phyloP scores from a whole-genome alignment of 2,329 filamentous ascomycete genomes.

The Setomelanomma holmii region DNA sequence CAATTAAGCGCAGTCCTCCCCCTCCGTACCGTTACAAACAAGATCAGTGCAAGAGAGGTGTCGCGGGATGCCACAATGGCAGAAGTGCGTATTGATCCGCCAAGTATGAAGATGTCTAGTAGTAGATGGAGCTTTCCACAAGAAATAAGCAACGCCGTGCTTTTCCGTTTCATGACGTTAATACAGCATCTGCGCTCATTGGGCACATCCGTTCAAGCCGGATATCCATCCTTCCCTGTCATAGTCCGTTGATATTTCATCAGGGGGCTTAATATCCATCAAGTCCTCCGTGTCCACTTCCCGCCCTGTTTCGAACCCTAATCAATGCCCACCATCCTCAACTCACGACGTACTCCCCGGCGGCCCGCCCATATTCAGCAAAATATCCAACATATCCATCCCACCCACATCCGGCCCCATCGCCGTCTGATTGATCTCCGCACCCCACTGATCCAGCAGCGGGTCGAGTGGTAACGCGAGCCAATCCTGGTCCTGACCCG shows the following conservation, averaged over 20 bases:
- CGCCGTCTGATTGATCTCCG: constrained; percentile 63
- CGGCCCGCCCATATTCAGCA: constrained; percentile 50
- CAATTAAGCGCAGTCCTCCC: too few relatives aligned
- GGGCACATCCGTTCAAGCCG: too few relatives aligned
- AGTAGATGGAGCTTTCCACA: not conserved
- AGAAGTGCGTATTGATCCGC: too few relatives aligned
- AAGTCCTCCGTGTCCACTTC: not conserved
- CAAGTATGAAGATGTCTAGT: not conserved
- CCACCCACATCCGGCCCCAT: constrained; percentile 71
- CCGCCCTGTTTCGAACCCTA: not conserved
- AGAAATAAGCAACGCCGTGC: not conserved
- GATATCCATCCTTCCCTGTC: not conserved
- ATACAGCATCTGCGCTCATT: too few relatives aligned
- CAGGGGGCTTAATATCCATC: not conserved
- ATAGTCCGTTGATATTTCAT: not conserved
- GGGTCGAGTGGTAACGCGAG: constrained; percentile 67
- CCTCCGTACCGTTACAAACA: too few relatives aligned
- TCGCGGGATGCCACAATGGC: too few relatives aligned
- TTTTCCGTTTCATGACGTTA: not conserved
- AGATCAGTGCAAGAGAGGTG: too few relatives aligned
- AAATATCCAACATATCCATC: constrained; percentile 58
- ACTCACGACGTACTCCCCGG: constrained; percentile 28
- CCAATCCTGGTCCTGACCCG: constrained; percentile 60
- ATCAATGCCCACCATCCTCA: not conserved
- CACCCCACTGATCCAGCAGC: constrained; percentile 64